Evolutionary conservation across 169 alveolate genomes (phyloP).

Genomic region (Plasmodium inui): DNA sequence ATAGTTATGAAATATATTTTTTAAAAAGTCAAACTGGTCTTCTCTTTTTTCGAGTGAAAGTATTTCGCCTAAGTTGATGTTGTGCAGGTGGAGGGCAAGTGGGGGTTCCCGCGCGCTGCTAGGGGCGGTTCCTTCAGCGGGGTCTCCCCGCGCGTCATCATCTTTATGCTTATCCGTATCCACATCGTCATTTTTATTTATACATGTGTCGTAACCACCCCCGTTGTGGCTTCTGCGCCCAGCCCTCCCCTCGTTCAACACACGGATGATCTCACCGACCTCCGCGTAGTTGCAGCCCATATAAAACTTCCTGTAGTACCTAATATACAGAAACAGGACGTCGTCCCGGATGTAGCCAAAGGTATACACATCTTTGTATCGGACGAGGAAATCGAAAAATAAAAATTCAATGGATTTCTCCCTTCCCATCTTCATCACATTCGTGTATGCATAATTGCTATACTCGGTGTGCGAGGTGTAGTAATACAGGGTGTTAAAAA

Average conservation of each 20-base stretch:
- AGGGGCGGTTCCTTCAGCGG: too few relatives aligned
- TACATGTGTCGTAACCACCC: neutral
- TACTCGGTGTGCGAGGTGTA: constrained; percentile 58
- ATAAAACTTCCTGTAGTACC: constrained; percentile 52
- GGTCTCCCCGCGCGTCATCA: neutral
- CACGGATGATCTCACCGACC: constrained; percentile 8
- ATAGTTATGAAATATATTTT: constrained; percentile 50
- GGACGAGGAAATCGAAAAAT: constrained; percentile 65
- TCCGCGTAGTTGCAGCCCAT: constrained; percentile 16
- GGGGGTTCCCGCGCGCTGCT: neutral
- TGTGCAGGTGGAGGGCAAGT: constrained; percentile 10
- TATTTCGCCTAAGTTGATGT: constrained; percentile 26
- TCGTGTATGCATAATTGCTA: constrained; percentile 73
- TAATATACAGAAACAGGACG: constrained; percentile 55
- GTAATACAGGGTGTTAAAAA: constrained; percentile 59
- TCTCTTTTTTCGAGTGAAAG: constrained; percentile 17
- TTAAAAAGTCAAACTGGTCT: constrained; percentile 15
- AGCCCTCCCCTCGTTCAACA: neutral
- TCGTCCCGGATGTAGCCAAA: constrained; percentile 68
- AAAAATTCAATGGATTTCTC: constrained; percentile 49
- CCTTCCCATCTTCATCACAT: constrained; percentile 53
- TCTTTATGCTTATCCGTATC: neutral
- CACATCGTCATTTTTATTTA: neutral
- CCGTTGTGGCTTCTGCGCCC: neutral
- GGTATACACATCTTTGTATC: constrained; percentile 44